Evolutionary conservation across 495 filamentous ascomycete species (phyloP).

Genomic region (Penicillium coprophilum): DNA sequence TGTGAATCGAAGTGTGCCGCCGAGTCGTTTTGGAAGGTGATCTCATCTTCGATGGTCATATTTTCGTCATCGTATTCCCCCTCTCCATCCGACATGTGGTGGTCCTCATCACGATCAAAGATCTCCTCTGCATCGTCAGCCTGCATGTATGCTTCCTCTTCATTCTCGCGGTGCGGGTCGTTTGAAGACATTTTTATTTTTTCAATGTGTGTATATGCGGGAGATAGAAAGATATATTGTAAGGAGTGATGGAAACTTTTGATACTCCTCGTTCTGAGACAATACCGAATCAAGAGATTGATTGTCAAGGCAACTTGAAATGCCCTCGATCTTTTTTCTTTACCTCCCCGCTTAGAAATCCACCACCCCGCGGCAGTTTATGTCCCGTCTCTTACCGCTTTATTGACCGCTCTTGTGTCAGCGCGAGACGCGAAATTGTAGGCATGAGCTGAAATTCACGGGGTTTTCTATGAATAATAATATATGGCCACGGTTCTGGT

Average conservation of each 20-base stretch:
- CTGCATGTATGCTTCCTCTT: constrained; percentile 59
- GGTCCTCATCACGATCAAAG: constrained; percentile 65
- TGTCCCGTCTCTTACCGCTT: not conserved
- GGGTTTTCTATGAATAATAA: not conserved
- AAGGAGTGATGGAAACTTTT: not conserved
- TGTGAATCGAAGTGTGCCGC: constrained; percentile 87
- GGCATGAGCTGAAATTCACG: not conserved
- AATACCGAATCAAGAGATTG: constrained; percentile 7
- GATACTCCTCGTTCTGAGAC: not conserved
- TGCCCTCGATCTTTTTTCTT: constrained; percentile 23
- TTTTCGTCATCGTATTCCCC: constrained; percentile 48
- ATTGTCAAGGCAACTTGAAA: constrained; percentile 14
- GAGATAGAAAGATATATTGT: not conserved
- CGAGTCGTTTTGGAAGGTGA: constrained; percentile 84
- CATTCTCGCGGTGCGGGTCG: constrained; percentile 49
- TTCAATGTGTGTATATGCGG: not conserved
- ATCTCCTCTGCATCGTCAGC: constrained; percentile 72
- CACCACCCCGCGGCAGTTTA: constrained; percentile 33
- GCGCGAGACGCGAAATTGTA: constrained; percentile 1
- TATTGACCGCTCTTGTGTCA: constrained; percentile 2
- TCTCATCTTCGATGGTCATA: constrained; percentile 63
- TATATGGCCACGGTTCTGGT: not conserved
- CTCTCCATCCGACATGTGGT: constrained; percentile 62
- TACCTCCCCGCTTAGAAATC: constrained; percentile 46
- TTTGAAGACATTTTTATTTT: constrained; percentile 46